Evolutionary conservation across 1,284 basidiomycete genomes (phyloP).

Genomic region (Rhodotorula sp.): DNA sequence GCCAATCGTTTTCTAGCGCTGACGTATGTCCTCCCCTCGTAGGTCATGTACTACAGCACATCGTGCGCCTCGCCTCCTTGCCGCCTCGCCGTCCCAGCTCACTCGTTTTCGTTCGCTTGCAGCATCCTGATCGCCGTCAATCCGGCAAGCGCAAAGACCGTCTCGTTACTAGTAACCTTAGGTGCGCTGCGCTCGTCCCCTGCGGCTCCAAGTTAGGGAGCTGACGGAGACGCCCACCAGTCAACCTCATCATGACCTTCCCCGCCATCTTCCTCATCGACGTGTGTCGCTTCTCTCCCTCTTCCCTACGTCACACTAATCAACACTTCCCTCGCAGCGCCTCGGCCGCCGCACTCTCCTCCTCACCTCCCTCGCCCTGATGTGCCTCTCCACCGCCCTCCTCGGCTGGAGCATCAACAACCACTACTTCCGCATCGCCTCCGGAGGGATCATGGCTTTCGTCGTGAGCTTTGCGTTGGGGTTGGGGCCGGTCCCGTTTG

Average conservation of each 20-base stretch:
- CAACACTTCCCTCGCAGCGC: conserved; percentile 24
- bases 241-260: conserved; percentile 47
- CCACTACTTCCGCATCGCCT: conserved; percentile 41
- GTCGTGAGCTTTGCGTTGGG: conserved; percentile 50
- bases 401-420: conserved; percentile 46
- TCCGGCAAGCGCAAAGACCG: conserved; percentile 34
- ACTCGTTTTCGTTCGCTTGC: background rate
- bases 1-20: background rate
- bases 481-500: conserved; percentile 51
- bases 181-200: conserved; percentile 6
- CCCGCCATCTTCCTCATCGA: conserved; percentile 50
- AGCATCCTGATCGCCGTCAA: conserved; percentile 42
- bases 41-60: conserved; percentile 28
- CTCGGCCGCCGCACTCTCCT: conserved; percentile 48
- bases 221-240: conserved; percentile 1
- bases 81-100: background rate
- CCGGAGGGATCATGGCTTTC: conserved; percentile 47
- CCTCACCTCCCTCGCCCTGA: conserved; percentile 41
- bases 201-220: background rate
- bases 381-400: conserved; percentile 45
- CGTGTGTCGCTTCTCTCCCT: conserved; percentile 9
- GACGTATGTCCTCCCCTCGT: background rate
- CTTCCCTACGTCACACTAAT: too few relatives aligned
- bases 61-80: background rate
- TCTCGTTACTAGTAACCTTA: conserved; percentile 35